Conservation (phyloP, 2,329 filamentous ascomycete genomes). For the Cryphonectria nitschkei region DNA sequence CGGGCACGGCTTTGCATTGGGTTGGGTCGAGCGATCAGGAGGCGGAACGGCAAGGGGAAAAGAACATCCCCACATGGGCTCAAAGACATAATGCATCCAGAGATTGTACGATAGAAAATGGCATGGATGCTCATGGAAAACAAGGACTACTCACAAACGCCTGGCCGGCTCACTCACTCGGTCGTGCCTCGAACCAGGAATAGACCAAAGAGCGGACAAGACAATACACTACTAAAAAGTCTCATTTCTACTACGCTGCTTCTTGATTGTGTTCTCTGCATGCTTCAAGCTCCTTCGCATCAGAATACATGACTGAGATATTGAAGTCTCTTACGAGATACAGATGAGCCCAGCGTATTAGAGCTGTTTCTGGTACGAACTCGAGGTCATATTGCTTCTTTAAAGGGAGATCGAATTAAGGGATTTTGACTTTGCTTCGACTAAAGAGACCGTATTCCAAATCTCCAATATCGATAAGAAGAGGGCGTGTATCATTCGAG, state of each 20-base stretch:
- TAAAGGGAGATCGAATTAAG: too few relatives aligned
- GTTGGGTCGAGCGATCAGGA: not conserved
- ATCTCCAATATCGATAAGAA: too few relatives aligned
- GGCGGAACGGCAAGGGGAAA: not conserved
- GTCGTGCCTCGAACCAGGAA: not conserved
- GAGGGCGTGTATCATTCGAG: too few relatives aligned
- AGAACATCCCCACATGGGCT: not conserved
- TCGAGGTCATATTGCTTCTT: too few relatives aligned
- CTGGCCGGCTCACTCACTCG: not conserved
- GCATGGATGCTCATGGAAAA: not conserved
- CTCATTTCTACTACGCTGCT: not conserved
- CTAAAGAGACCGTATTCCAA: too few relatives aligned
- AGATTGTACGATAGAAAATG: conserved; percentile 3
- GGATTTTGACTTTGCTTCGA: too few relatives aligned
- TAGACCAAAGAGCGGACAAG: not conserved
- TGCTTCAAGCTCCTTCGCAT: too few relatives aligned
- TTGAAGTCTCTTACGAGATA: too few relatives aligned
- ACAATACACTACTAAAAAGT: not conserved
- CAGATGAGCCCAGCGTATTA: too few relatives aligned
- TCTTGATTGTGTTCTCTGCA: not conserved
- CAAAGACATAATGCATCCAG: not conserved
- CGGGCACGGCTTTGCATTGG: conserved; percentile 12
- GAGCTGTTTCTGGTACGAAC: too few relatives aligned
- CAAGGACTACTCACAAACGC: not conserved
- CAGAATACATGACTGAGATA: too few relatives aligned